Evolutionary conservation across 2,329 filamentous ascomycete genomes (phyloP).

Genomic region (Aspergillus sp.): DNA sequence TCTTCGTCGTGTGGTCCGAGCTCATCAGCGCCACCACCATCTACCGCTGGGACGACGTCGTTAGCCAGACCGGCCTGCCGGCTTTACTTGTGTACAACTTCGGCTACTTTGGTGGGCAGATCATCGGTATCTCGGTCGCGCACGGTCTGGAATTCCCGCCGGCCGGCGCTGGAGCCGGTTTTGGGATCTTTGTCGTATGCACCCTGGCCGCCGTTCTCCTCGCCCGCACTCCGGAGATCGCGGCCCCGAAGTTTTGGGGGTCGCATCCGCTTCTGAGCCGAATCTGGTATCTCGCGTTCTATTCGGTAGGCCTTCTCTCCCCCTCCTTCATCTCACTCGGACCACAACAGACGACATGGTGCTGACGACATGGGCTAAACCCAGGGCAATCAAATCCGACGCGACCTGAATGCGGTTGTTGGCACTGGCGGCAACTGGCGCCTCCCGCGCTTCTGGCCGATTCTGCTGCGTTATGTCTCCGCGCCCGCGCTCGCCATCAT

Average conservation of each 20-base stretch:
- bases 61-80: conserved; percentile 40
- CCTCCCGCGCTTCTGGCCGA: conserved; percentile 44
- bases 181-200: conserved; percentile 43
- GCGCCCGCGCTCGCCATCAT: conserved; percentile 44
- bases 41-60: conserved; percentile 48
- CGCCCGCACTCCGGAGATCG: conserved; percentile 32
- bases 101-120: conserved; percentile 46
- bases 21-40: conserved; percentile 45
- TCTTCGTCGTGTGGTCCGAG: conserved; percentile 51
- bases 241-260: conserved; percentile 36
- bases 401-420: conserved; percentile 47
- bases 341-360: background rate
- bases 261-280: conserved; percentile 28
- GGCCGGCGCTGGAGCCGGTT: conserved; percentile 44
- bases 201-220: conserved; percentile 16
- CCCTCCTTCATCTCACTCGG: background rate
- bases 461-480: conserved; percentile 43
- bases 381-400: conserved; percentile 48
- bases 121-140: conserved; percentile 43
- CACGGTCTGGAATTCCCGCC: conserved; percentile 33
- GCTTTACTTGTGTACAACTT: conserved; percentile 44
- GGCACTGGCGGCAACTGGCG: conserved; percentile 48
- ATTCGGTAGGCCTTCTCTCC: conserved; percentile 43
- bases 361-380: conserved; percentile 1
- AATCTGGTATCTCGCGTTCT: conserved; percentile 48